phyloP scores from a whole-genome alignment of 805 yeast species.

The Suhomyces vadensis region DNA sequence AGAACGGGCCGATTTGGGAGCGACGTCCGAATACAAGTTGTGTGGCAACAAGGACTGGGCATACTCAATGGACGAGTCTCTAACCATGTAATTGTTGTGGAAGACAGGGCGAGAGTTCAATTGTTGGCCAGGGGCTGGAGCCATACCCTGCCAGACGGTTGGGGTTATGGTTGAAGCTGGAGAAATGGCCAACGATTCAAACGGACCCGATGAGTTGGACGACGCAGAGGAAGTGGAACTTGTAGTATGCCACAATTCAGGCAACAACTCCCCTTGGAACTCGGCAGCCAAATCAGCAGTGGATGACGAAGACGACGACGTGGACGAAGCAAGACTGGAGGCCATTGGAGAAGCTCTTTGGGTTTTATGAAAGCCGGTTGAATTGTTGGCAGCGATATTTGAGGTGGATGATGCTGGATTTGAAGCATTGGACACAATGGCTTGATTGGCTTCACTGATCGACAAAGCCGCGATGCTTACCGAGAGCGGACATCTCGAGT shows the following conservation, averaged over 20 bases:
- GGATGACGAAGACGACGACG: slow-evolving; percentile 14
- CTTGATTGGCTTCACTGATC: no score
- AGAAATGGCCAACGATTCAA: not conserved
- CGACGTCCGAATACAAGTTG: slow-evolving; percentile 15
- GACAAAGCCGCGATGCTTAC: not conserved
- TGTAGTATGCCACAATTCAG: slow-evolving; percentile 35
- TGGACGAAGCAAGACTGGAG: slow-evolving; percentile 5
- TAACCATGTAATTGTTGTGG: not conserved
- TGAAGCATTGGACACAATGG: not conserved
- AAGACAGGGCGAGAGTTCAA: not conserved
- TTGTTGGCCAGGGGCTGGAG: slow-evolving; percentile 12
- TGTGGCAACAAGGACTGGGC: slow-evolving; percentile 24
- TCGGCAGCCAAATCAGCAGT: slow-evolving; percentile 10
- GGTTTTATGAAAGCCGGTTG: not conserved
- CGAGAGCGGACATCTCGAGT: not conserved
- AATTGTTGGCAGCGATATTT: not conserved
- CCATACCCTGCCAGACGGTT: not conserved
- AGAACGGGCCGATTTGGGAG: not conserved
- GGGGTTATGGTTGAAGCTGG: slow-evolving; percentile 14
- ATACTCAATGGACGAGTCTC: slow-evolving; percentile 5
- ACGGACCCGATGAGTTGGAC: slow-evolving; percentile 4
- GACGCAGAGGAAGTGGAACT: slow-evolving; percentile 7
- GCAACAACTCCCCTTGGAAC: slow-evolving; percentile 30
- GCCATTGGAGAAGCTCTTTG: slow-evolving; percentile 11
- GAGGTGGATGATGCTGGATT: slow-evolving; percentile 3